A percentile compares a stretch with the other conserved stretches of the same genome.
These are phyloP conservation scores for Trichoderma gracile DNA, from an alignment of 2,329 filamentous ascomycete genomes.

Conservation along the genomic window DNA sequence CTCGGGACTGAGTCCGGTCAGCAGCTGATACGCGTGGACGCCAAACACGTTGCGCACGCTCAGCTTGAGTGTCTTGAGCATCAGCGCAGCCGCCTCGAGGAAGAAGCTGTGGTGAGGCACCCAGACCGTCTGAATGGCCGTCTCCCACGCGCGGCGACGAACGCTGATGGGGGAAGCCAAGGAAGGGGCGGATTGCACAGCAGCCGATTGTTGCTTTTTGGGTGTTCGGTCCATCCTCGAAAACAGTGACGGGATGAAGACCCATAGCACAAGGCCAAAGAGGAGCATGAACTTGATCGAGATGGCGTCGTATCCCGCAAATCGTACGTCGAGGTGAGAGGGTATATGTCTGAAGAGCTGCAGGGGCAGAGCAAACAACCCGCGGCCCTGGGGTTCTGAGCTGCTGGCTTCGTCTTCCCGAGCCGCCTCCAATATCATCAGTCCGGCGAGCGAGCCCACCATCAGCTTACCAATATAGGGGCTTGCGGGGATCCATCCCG, in stretches of 20 bases:
- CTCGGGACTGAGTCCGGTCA: slow-evolving; percentile 79
- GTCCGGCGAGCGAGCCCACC: slow-evolving; percentile 85
- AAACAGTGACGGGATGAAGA: slow-evolving; percentile 57
- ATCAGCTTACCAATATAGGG: slow-evolving; percentile 76
- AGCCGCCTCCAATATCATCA: slow-evolving; percentile 88
- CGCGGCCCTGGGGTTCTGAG: slow-evolving; percentile 64
- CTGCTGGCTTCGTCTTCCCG: slow-evolving; percentile 65
- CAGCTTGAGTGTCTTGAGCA: slow-evolving; percentile 79
- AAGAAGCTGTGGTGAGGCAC: slow-evolving; percentile 85
- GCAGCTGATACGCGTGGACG: slow-evolving; percentile 70
- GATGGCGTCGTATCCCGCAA: slow-evolving; percentile 56
- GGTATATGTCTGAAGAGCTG: slow-evolving; percentile 55
- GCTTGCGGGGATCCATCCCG: slow-evolving; percentile 55
- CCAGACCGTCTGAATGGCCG: slow-evolving; percentile 88
- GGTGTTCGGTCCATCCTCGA: slow-evolving; percentile 49
- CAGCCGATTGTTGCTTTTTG: slow-evolving; percentile 49
- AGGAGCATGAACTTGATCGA: slow-evolving; percentile 56
- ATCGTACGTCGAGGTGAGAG: slow-evolving; percentile 51
- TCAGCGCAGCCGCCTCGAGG: slow-evolving; percentile 78
- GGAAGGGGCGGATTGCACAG: slow-evolving; percentile 62
- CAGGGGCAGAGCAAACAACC: slow-evolving; percentile 65
- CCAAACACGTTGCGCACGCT: slow-evolving; percentile 78
- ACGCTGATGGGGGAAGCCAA: slow-evolving; percentile 81
- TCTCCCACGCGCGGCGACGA: slow-evolving; percentile 86
- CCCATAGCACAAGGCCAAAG: slow-evolving; percentile 56